Evolutionary conservation across 2,329 filamentous ascomycete species (phyloP).

Genomic region (Fusarium sp.): DNA sequence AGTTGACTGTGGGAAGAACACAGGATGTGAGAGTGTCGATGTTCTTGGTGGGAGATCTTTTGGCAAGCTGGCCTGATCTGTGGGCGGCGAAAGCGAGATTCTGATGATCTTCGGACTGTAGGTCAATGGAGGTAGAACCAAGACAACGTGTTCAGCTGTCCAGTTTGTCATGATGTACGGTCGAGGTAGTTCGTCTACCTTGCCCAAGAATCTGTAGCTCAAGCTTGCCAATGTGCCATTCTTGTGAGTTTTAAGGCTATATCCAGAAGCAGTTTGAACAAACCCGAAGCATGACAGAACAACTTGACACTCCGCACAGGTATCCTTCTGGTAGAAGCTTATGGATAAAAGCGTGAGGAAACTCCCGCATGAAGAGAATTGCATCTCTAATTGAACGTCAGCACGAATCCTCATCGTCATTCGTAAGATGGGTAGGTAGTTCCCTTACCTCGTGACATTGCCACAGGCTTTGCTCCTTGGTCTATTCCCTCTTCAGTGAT

Average conservation of each 20-base stretch:
- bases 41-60: not conserved
- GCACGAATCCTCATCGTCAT: too few relatives aligned
- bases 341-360: not conserved
- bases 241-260: not conserved
- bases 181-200: not conserved
- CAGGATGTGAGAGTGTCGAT: not conserved
- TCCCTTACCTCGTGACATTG: not conserved
- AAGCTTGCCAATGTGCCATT: not conserved
- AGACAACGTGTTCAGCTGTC: not conserved
- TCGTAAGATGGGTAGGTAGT: fast-evolving
- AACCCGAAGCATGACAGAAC: not conserved
- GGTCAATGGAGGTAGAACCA: not conserved
- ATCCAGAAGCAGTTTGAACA: not conserved
- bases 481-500: not conserved
- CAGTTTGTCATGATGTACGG: not conserved
- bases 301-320: not conserved
- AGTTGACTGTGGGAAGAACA: not conserved
- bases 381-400: not conserved
- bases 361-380: not conserved
- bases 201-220: not conserved
- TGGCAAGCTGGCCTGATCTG: fast-evolving
- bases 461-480: not conserved
- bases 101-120: not conserved
- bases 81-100: not conserved
- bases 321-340: not conserved